phyloP scores from a whole-genome alignment of 1,284 basidiomycete species.

The Cryptococcus maquisensis region DNA sequence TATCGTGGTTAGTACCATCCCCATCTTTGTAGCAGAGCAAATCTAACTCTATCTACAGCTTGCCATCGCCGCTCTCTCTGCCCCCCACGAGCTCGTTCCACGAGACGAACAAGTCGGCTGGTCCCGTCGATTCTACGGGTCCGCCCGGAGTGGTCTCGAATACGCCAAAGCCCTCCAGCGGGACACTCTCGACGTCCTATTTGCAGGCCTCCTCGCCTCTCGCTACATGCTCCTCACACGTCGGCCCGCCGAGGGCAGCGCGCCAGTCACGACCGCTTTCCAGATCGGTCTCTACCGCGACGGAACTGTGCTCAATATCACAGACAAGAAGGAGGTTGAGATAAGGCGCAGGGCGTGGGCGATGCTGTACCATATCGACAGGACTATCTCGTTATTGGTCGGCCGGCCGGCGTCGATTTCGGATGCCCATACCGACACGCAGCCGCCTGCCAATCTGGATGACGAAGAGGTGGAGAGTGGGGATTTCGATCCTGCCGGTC shows the following conservation, averaged over 20 bases:
- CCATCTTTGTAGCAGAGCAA: background rate
- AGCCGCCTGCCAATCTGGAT: constrained; percentile 48
- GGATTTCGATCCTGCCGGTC: constrained; percentile 48
- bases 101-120: constrained; percentile 44
- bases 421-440: constrained; percentile 49
- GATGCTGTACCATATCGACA: constrained; percentile 49
- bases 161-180: constrained; percentile 50
- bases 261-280: constrained; percentile 49
- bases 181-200: constrained; percentile 50
- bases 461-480: constrained; percentile 49
- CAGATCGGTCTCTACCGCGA: constrained; percentile 51
- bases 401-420: constrained; percentile 49
- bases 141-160: constrained; percentile 45
- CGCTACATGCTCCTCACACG: constrained; percentile 50
- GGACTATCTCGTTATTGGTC: constrained; percentile 49
- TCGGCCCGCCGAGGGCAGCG: constrained; percentile 49
- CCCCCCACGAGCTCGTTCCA: constrained; percentile 43
- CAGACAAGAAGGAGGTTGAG: constrained; percentile 49
- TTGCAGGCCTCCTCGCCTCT: constrained; percentile 48
- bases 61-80: constrained; percentile 49
- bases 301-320: constrained; percentile 48
- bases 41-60: constrained; percentile 27
- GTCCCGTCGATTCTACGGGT: constrained; percentile 49
- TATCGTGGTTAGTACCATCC: constrained; percentile 43
- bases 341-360: constrained; percentile 49